Evolutionary conservation across 176 grass and related monocot genomes (phyloP).

Genomic region (Avena atlantica): DNA sequence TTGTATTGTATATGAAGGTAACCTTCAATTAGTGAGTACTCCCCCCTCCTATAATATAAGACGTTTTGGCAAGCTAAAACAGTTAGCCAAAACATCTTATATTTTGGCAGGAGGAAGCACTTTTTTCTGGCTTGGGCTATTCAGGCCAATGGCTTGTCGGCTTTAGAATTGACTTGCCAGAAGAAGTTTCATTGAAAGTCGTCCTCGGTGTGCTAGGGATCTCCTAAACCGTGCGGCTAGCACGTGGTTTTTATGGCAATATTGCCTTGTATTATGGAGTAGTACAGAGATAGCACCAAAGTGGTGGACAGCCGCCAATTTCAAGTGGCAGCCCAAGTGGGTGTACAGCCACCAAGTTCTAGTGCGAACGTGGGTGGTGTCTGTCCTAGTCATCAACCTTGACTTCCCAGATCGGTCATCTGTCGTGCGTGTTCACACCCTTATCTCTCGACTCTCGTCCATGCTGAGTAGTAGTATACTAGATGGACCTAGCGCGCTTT

Average conservation of each 20-base stretch:
- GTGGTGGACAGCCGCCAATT: neutral
- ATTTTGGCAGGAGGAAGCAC: no score
- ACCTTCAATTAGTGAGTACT: no score
- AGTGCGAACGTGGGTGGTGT: neutral
- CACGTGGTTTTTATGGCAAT: constrained; percentile 19
- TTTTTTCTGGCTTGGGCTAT: no score
- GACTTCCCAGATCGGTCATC: neutral
- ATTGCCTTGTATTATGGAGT: neutral
- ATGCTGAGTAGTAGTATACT: neutral
- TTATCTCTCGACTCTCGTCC: neutral
- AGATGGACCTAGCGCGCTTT: no score
- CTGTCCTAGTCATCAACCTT: neutral
- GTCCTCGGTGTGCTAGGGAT: neutral
- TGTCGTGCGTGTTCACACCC: neutral
- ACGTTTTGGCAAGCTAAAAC: no score
- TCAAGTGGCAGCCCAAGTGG: neutral
- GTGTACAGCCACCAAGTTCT: neutral
- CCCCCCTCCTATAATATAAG: no score
- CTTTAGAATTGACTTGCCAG: no score
- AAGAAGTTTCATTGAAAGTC: no score
- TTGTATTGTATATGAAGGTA: no score
- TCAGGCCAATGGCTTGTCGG: no score
- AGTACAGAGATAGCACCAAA: neutral
- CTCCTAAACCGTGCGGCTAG: neutral
- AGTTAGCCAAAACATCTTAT: no score